These are phyloP conservation scores for Eruca vesicaria DNA, from an alignment of 441 rosid species.

Conservation along the genomic window DNA sequence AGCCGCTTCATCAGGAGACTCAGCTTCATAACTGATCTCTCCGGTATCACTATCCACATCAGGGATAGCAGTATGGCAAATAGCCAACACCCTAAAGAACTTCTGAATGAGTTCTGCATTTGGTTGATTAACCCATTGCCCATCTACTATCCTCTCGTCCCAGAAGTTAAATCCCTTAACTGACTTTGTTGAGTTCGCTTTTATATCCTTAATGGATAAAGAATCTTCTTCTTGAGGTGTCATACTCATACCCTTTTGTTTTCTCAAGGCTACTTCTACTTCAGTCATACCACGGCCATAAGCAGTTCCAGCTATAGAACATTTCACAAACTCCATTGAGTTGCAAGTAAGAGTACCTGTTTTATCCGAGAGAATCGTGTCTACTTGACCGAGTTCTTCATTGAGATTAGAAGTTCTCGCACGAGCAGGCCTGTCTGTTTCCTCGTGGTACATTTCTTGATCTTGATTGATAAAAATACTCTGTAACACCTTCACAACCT, in stretches of 20 bases:
- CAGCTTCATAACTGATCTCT: constrained; percentile 76
- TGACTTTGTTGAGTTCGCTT: constrained; percentile 29
- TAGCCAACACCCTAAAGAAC: constrained; percentile 70
- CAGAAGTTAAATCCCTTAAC: constrained; percentile 85
- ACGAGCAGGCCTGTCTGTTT: constrained; percentile 70
- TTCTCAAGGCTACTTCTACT: constrained; percentile 67
- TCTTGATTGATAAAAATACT: constrained; percentile 87
- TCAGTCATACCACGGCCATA: constrained; percentile 84
- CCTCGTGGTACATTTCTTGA: constrained; percentile 75
- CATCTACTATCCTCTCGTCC: constrained; percentile 75
- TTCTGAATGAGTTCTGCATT: constrained; percentile 51
- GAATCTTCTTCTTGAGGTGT: constrained; percentile 33
- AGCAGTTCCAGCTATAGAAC: constrained; percentile 70
- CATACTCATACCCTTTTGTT: constrained; percentile 33
- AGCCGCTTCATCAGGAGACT: constrained; percentile 98
- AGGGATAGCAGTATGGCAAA: constrained; percentile 89
- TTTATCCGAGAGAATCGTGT: constrained; percentile 80
- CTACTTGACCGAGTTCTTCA: constrained; percentile 96
- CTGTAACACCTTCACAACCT: constrained; percentile 88
- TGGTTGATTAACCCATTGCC: constrained; percentile 69
- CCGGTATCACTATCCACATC: constrained; percentile 47
- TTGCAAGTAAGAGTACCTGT: constrained; percentile 96
- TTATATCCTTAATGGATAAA: constrained; percentile 26
- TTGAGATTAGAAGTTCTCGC: constrained; percentile 94
- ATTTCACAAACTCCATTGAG: constrained; percentile 94